Evolutionary conservation across 139 green algal genomes (phyloP), one percentile per base, ranked within the genome.

Genomic region (Chlamydomonas urium): DNA sequence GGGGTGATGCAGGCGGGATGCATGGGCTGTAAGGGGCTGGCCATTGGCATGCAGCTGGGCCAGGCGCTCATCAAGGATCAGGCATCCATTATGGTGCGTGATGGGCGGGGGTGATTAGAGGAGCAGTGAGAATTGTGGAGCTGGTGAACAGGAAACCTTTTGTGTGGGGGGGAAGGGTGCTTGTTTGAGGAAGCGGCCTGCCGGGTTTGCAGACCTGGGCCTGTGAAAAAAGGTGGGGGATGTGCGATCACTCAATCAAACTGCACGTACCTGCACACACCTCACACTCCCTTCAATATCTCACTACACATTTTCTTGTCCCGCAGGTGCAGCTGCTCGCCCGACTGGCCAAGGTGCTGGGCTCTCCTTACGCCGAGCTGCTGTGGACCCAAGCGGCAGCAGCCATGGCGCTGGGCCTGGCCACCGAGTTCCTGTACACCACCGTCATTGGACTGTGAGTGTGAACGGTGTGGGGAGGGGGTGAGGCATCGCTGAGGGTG

Each of bases 401-500:
- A 32, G 19, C 53, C 6, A 21, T 63, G 53, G 17, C 29, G 10
- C 24, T 63, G 6, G 53, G 53, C 10, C 53, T 63, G 53, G 53
- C 53, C 26, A 63, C 17, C 53, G 53, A 63, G 53, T 33, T 63
- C 19, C 6, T 63, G 17, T 63, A 63, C 53, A 63, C 53, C 53
- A 63, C 17, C 53, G 29, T 63, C 6, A 14, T 63, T 14, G 53
- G 53, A 6, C 26, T 63, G 53, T 63, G 26, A 63, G 53, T 63
- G 21, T 50, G 14, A 24, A 24, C 14, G 42, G 42, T 24, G 10
- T 8, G 42, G 42, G 42, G 42, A 14, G 42, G 42, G 42, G n/a
- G n/a, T n/a, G n/a, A n/a, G n/a, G n/a, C n/a, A n/a, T n/a, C n/a
- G n/a, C n/a, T n/a, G n/a, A n/a, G n/a, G n/a, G n/a, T n/a, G n/a